These are phyloP conservation scores for Apiosordaria backusii DNA, from an alignment of 495 filamentous ascomycete species.

Conservation along the genomic window DNA sequence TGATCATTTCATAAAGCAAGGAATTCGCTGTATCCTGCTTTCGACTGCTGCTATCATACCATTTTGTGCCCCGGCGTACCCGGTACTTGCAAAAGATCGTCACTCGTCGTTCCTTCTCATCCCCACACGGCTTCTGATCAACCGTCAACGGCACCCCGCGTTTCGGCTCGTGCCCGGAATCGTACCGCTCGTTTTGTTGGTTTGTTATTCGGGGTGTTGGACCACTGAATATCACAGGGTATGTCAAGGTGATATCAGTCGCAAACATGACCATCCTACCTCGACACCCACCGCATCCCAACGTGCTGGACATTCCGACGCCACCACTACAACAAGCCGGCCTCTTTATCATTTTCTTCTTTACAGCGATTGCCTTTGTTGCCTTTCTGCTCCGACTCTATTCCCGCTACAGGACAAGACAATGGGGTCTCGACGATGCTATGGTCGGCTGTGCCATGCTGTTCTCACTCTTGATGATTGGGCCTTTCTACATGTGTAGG, in stretches of 20 bases:
- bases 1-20: background rate
- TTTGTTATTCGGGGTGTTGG: background rate
- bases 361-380: constrained; percentile 13
- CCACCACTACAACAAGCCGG: constrained; percentile 14
- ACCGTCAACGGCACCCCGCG: background rate
- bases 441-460: constrained; percentile 12
- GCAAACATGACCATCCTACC: constrained; percentile 10
- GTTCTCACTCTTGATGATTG: constrained; percentile 16
- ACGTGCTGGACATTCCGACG: constrained; percentile 14
- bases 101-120: background rate
- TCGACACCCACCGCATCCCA: constrained; percentile 11
- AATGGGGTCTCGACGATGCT: constrained; percentile 17
- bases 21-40: background rate
- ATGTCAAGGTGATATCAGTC: background rate
- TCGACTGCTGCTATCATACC: background rate
- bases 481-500: constrained; percentile 21
- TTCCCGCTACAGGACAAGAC: background rate
- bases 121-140: background rate
- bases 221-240: background rate
- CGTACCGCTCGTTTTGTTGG: background rate
- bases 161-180: background rate
- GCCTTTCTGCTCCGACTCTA: constrained; percentile 7
- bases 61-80: background rate
- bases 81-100: background rate
- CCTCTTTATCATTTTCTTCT: constrained; percentile 18